Conservation (phyloP, 192 early-diverging fungal species). For the Thoreauomyces humboldtii region DNA sequence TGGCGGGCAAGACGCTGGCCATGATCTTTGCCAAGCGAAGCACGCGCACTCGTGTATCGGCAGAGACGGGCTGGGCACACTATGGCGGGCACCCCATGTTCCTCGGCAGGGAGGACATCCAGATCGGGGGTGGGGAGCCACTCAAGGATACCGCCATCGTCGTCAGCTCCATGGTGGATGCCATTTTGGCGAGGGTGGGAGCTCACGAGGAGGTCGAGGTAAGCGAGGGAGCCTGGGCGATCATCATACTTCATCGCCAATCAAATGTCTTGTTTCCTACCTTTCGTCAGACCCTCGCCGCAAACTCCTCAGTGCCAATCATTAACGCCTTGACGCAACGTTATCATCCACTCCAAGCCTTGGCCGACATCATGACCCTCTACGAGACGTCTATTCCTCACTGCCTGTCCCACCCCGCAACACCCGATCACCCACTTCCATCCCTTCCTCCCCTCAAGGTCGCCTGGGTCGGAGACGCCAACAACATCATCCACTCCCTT, state of each 20-base stretch:
- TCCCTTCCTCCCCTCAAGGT: conserved; percentile 68
- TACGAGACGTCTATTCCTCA: conserved; percentile 71
- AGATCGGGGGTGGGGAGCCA: conserved; percentile 93
- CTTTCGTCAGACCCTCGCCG: conserved; percentile 79
- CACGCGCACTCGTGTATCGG: conserved; percentile 93
- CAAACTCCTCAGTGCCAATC: conserved; percentile 86
- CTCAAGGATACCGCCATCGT: conserved; percentile 86
- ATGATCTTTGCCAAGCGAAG: conserved; percentile 94
- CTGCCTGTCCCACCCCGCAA: conserved; percentile 15
- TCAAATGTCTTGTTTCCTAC: no score
- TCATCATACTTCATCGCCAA: no score
- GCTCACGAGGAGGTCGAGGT: conserved; percentile 86
- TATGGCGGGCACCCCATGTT: conserved; percentile 96
- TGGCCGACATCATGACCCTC: conserved; percentile 94
- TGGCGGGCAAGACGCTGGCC: conserved; percentile 80
- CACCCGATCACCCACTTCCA: conserved; percentile 40
- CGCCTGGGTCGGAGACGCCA: conserved; percentile 99
- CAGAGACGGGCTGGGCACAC: conserved; percentile 87
- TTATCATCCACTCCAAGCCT: conserved; percentile 95
- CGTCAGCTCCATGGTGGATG: conserved; percentile 93
- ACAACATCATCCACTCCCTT: conserved; percentile 93
- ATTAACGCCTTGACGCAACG: conserved; percentile 94
- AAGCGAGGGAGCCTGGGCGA: conserved; percentile 6
- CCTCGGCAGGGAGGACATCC: conserved; percentile 92
- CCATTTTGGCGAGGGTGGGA: conserved; percentile 91